Base-by-base conservation (phyloP, 495 filamentous ascomycete genomes). In the Articulospora tetracladia region DNA sequence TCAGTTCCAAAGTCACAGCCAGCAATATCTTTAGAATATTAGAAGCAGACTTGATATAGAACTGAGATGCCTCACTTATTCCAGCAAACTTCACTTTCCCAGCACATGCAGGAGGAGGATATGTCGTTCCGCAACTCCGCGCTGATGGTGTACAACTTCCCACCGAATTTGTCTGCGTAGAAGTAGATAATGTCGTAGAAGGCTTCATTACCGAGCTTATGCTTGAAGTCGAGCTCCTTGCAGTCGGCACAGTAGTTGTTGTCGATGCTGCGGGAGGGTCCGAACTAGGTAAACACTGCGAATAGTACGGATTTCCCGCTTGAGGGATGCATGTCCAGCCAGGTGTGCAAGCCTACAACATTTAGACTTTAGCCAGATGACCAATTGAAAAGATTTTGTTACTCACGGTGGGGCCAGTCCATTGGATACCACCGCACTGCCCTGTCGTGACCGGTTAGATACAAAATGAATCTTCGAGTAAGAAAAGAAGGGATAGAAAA, bases 1-100 rank as follows among this genome's bases (percentile, higher is more conserved):
- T 73, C 67, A 58, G 77, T 81, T 36, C 79, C 79, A 64, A 81
- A 79, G 25, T 82, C 80, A 36, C 68, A 73, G 65, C 76, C 76
- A 1, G 74, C 66, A 41, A 79, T 73, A 48, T 73, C 44, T 58
- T 34, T 3, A 30, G 1, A 22, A 19, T 39, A 7, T 58, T 24
- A 58, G 41, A 6, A 3, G 11, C 13, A 15, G 22, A 1, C 30
- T n/a, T 10, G 2, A 2, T 1, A 19, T n/a, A 17, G 26, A 4
- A 20, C 25, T 2, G 15, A 2, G 3, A 10, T 10, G 15, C 27
- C 55, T 49, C 17, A 58, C 44, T 50, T 24, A 50, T 28, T 22
- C 55, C 54, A 19, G 54, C 54, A 19, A 57, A 20, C n/a, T 25
- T 20, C 7, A 30, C 55, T 26, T 20, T 39, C 17, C 41, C 55